Evolutionary conservation across 106 monocot genomes (phyloP).

Genomic region (Dendrobium catenatum): DNA sequence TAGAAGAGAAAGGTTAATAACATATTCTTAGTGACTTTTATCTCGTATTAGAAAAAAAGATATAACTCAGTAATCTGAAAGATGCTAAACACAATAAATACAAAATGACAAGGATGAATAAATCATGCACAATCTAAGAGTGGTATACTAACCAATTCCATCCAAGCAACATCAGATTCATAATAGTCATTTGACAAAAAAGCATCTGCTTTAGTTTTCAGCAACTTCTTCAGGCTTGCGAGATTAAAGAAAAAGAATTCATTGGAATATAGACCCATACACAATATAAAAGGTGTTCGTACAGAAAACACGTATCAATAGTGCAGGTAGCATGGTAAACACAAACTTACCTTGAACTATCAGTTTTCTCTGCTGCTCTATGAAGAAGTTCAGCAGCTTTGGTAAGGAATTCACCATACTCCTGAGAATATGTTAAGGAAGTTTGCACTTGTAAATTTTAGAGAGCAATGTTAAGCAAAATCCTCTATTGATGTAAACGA

Average conservation of each 20-base stretch:
- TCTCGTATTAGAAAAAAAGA: not conserved
- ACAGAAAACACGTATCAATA: not conserved
- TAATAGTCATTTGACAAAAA: constrained; percentile 96
- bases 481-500: too few relatives aligned
- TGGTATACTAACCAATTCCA: constrained; percentile 73
- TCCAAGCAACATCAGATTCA: constrained; percentile 97
- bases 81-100: not conserved
- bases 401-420: constrained; percentile 54
- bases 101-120: not conserved
- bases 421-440: constrained; percentile 45
- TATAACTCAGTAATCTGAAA: not conserved
- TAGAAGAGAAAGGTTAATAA: not conserved
- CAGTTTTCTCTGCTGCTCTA: constrained; percentile 66
- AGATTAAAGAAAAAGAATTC: constrained; percentile 6
- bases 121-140: not conserved
- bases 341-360: constrained; percentile 57
- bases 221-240: constrained; percentile 70
- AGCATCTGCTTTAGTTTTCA: constrained; percentile 78
- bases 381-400: constrained; percentile 61
- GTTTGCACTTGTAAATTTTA: too few relatives aligned
- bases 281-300: not conserved
- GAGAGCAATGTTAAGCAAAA: too few relatives aligned
- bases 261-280: not conserved
- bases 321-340: not conserved
- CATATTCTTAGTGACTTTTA: not conserved